Percentiles rank a stretch among this genome's conserved stretches.
phyloP scores from a whole-genome alignment of 2,329 filamentous ascomycete genomes.

The Oidium heveae region DNA sequence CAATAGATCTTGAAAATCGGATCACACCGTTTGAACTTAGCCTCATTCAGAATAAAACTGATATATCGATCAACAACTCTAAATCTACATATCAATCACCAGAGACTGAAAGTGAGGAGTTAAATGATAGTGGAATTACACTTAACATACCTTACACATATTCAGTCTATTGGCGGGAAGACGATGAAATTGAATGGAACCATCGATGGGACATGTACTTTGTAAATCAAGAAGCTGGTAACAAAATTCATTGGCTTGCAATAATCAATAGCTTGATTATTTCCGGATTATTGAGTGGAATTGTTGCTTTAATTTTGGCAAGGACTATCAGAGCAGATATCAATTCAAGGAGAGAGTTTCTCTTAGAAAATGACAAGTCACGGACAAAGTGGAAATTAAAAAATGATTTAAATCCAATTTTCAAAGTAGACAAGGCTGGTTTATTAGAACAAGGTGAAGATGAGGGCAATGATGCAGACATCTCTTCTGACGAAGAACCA shows the following conservation, averaged over 20 bases:
- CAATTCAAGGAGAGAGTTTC: slow-evolving; percentile 42
- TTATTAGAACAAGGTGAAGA: slow-evolving; percentile 34
- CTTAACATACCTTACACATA: slow-evolving; percentile 65
- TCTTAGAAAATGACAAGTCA: slow-evolving; percentile 39
- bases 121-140: slow-evolving; percentile 33
- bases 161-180: slow-evolving; percentile 73
- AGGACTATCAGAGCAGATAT: slow-evolving; percentile 59
- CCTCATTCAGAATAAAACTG: slow-evolving; percentile 36
- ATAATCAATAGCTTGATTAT: slow-evolving; percentile 75
- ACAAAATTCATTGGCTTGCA: slow-evolving; percentile 65
- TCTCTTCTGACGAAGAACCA: slow-evolving; percentile 42
- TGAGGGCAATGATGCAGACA: slow-evolving; percentile 24
- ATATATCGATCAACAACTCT: slow-evolving; percentile 24
- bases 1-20: slow-evolving; percentile 35
- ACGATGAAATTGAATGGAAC: slow-evolving; percentile 55
- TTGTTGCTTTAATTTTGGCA: slow-evolving; percentile 58
- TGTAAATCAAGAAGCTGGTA: slow-evolving; percentile 61
- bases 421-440: slow-evolving; percentile 26
- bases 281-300: slow-evolving; percentile 49
- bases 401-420: slow-evolving; percentile 18
- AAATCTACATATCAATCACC: slow-evolving; percentile 31
- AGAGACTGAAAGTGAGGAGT: slow-evolving; percentile 23
- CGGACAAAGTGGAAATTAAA: slow-evolving; percentile 24
- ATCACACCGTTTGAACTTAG: slow-evolving; percentile 42
- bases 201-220: slow-evolving; percentile 80